Base-by-base conservation (phyloP, 306 rosid species). In the Lotus japonicus region DNA sequence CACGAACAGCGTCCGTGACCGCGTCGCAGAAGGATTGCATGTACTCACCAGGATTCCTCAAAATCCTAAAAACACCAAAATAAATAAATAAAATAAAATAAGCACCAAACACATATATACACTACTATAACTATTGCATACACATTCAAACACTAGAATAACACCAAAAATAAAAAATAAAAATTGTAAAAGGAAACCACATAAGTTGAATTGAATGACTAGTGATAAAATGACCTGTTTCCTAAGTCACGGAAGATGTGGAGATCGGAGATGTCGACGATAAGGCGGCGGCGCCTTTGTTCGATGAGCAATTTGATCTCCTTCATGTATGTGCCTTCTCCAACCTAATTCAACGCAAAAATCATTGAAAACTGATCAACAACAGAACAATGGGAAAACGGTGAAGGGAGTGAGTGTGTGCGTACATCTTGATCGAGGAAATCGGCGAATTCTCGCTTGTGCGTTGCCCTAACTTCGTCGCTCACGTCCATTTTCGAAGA, bases 241-340 rank as follows among this genome's bases (percentile, higher is more conserved):
- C 98, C 98, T 45, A 94, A 78, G 48, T 86, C 89, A 33, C 85
- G 85, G 80, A 83, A 90, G 74, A 86, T 83, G 64, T 94, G 99
- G 69, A 90, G 99, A 83, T 94, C 97, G 55, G 97, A 94, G 64
- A 94, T 85, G 81, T 90, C 86, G 75, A 90, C 86, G 12, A 90
- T 79, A 63, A 94, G 90, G 66, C 95, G 97, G 61, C 62, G 88
- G 62, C 95, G 95, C 81, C 87, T 90, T 79, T 78, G 90, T 79
- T 88, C 87, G 76, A 94, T 85, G 72, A 85, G 69, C 55, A 96
- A 77, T 81, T 88, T 88, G 82, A 94, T 90, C 66, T 86, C 90
- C 11, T 88, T 92, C 84, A 85, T 85, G 86, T 88, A 94, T 11
- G 81, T 67, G 13, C 95, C 88, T 8, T 84, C 80, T 68, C 90